These are phyloP conservation scores for Arabidopsis suecica DNA, from an alignment of 345 rosid species.

Conservation along the genomic window DNA sequence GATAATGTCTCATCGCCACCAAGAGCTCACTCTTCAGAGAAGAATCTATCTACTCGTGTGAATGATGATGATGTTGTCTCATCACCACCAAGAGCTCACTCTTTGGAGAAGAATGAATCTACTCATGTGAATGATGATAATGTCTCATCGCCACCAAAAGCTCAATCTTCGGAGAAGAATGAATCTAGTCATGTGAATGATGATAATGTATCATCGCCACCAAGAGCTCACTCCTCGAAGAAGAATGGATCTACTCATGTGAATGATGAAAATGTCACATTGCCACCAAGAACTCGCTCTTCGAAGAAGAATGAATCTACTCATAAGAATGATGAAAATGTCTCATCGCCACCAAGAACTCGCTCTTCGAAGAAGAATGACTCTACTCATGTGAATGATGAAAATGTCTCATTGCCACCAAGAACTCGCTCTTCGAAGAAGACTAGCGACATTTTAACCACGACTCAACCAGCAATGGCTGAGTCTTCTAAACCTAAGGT, in stretches of 20 bases:
- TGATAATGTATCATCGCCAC: constrained; percentile 33
- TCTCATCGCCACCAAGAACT: too few relatives aligned
- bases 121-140: too few relatives aligned
- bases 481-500: constrained; percentile 47
- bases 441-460: constrained; percentile 34
- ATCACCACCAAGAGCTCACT: background rate
- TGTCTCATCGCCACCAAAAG: too few relatives aligned
- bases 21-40: too few relatives aligned
- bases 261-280: constrained; percentile 50
- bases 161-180: background rate
- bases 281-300: background rate
- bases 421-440: constrained; percentile 49
- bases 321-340: too few relatives aligned
- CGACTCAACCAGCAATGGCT: constrained; percentile 42
- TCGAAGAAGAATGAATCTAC: too few relatives aligned
- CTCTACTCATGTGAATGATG: too few relatives aligned
- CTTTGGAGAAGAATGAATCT: too few relatives aligned
- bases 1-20: too few relatives aligned
- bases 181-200: constrained; percentile 51
- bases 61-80: constrained; percentile 48
- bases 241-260: constrained; percentile 44
- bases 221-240: too few relatives aligned
- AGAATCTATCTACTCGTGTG: constrained; percentile 46
- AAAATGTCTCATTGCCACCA: background rate
- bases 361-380: too few relatives aligned